phyloP scores from a whole-genome alignment of 495 filamentous ascomycete genomes.

The Beverwykella pulmonaria region DNA sequence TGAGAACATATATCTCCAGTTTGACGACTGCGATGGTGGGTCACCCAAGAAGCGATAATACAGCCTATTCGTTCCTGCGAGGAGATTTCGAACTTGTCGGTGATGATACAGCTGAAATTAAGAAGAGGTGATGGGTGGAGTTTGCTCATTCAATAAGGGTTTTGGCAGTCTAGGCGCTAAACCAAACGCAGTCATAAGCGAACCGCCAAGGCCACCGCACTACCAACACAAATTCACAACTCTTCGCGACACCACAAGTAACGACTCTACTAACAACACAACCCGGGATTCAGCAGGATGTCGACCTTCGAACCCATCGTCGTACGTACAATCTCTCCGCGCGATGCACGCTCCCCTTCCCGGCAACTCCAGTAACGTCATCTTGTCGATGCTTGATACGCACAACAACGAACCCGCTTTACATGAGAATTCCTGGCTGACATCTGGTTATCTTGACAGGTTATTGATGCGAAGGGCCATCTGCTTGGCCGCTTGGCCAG shows the following conservation, averaged over 20 bases:
- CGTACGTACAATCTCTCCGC: constrained; percentile 43
- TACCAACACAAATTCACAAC: not conserved
- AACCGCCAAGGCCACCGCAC: not conserved
- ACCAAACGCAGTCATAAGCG: not conserved
- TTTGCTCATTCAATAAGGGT: no score
- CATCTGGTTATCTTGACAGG: not conserved
- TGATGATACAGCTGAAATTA: no score
- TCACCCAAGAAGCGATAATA: no score
- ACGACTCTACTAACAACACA: constrained; percentile 14
- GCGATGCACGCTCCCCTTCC: not conserved
- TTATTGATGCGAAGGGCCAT: constrained; percentile 99
- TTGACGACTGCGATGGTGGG: no score
- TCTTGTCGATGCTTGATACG: not conserved
- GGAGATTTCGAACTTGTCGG: no score
- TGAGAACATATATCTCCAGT: no score
- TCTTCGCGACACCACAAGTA: not conserved
- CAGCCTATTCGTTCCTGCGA: no score
- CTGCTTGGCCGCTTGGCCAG: constrained; percentile 98
- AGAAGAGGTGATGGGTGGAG: no score
- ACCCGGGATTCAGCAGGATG: constrained; percentile 69
- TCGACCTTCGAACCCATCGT: constrained; percentile 97
- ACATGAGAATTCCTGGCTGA: constrained; percentile 35
- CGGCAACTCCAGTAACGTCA: not conserved
- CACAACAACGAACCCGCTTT: constrained; percentile 26
- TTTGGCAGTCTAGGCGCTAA: no score